Conservation (phyloP, 257 asterid genomes). For the Nicotiana obtusifolia region DNA sequence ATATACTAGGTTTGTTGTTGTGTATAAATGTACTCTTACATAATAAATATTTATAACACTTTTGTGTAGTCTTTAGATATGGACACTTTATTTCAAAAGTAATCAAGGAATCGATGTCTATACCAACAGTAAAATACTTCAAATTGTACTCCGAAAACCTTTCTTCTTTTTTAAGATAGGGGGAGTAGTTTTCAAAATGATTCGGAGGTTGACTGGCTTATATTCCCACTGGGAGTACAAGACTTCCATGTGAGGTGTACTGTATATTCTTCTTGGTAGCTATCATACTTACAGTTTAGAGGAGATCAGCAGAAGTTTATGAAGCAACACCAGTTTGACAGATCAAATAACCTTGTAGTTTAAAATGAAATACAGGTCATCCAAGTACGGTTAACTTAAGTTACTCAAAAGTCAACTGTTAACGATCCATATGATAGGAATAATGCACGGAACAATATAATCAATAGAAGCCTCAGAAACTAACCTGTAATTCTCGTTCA, state of each 20-base stretch:
- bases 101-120: not conserved
- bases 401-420: not conserved
- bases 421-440: not conserved
- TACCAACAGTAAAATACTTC: not conserved
- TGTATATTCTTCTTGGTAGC: not conserved
- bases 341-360: not conserved
- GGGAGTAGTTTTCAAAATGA: not conserved
- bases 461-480: slow-evolving; percentile 13
- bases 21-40: not conserved
- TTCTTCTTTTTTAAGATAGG: not conserved
- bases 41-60: not conserved
- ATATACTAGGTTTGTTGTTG: no score
- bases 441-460: not conserved
- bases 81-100: not conserved
- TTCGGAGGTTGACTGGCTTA: not conserved
- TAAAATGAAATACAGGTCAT: not conserved
- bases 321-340: not conserved
- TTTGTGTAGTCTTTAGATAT: not conserved
- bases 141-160: not conserved
- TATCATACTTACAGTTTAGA: not conserved
- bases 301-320: not conserved
- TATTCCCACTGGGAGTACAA: not conserved
- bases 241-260: not conserved
- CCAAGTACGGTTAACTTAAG: not conserved
- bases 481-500: slow-evolving; percentile 77